Evolutionary conservation across 495 filamentous ascomycete species (phyloP), one percentile per base, ranked within the genome.

Genomic region (Bombardia bombarda): DNA sequence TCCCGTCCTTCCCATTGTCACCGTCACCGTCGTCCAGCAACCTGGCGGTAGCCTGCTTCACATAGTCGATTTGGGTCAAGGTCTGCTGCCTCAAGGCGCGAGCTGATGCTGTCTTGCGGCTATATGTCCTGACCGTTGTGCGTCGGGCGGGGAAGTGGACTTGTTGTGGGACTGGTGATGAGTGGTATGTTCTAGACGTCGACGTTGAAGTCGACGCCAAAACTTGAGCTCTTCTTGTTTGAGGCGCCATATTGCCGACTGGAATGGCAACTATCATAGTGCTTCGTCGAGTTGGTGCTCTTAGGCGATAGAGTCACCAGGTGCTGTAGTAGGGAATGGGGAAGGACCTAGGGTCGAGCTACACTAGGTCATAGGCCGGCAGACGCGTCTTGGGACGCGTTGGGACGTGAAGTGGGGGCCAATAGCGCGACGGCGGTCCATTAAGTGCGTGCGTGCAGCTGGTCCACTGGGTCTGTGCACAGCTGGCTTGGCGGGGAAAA

Each of bases 31-130:
- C 10, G 2, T 10, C 32, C 7, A 7, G 10, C 32, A 17, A 30
- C 37, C 13, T 36, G 10, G 45, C 26, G 7, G 50, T 45, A 9
- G 36, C 21, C 25, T 53, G 51, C 42, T 26, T 49, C 31, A 66
- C 52, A 32, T 65, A 72, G 42, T 60, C 60, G 48, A 74, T 65
- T 58, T 76, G 71, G 4, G 72, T 76, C 50, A 76, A 47, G 4
- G 72, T 76, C 24, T 65, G 57, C 52, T 74, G 70, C 31, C 56
- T 51, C 21, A 59, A 45, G 7, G 53, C 45, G 17, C 48, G 53
- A 31, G 55, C 40, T 7, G 67, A 45, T 13, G 57, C 41, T 14
- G 52, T 38, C 7, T 53, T 49, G 2, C 32, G 26, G 2, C 67
- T 63, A 52, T 73, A 74, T 0, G 59, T 70, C 41, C 49, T 66